Evolutionary conservation across 768 basidiomycete species (phyloP), one percentile per base, ranked within the genome.

Genomic region (Pleurotus citrinopileatus): DNA sequence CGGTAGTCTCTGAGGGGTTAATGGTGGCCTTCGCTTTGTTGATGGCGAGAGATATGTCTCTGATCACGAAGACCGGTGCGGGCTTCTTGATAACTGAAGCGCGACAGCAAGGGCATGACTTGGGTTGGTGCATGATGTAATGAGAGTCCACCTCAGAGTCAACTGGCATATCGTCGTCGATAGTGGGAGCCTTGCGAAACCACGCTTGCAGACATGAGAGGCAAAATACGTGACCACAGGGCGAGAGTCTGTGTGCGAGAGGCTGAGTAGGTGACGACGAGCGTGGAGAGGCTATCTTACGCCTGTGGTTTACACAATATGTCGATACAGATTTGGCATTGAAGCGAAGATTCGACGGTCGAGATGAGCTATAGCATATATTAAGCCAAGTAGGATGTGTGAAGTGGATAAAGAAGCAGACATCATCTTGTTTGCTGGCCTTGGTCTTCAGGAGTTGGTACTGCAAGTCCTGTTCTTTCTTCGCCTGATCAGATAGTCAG

Each of bases 251-350:
- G 48, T 13, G 36, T 17, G 50, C 34, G 13, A 17, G 32, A 37
- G 13, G 8, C 29, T 28, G 10, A 20, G 51, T 60, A 23, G 26
- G 23, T 37, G 55, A 60, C 44, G 10, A 37, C 32, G 12, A 42
- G 13, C 5, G 42, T 32, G 27, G 45, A 27, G 19, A 38, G 7
- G 26, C n/a, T n/a, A 45, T 9, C 86, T 59, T 63, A 90, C 88
- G 80, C 81, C 63, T 78, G 85, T 22, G 89, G 89, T 56, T 80
- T 80, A 36, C 75, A 63, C 8, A 89, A 69, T 9, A 83, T 65
- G 17, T 91, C 89, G 73, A 89, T 84, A 62, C 89, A 91, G 40
- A 91, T 89, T 61, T 89, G 88, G 61, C 89, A 91, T 60, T 82
- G 83, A 15, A 87, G 65, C 27, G 79, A 78, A 22, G 67, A 63